Base-by-base conservation (phyloP, 2,329 filamentous ascomycete genomes). In the Thermothelomyces thermophilus region DNA sequence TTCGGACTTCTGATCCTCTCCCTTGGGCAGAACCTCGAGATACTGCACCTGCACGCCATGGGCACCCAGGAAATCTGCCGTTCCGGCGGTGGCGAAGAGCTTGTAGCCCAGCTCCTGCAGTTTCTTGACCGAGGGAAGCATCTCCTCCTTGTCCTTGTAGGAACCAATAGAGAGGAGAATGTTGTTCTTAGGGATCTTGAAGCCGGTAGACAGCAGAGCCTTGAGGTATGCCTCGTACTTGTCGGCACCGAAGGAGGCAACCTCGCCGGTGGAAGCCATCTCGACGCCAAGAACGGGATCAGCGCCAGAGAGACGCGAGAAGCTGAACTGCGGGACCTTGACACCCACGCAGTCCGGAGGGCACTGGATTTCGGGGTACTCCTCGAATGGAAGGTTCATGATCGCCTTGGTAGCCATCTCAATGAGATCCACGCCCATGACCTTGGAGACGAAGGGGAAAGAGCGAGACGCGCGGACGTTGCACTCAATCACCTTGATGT, bases 401-500 rank as follows among this genome's bases (percentile, higher is more conserved):
- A 97, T 97, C 14, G 91, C 91, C 74, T 94, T 95, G 60, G 93
- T 97, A 24, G 93, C 93, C 88, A 98, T 90, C 74, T 96, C 91
- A 58, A 98, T 96, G 56, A 98, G 77, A 65, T 98, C 91, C 46
- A 96, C 87, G 45, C 90, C 90, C 88, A 95, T 97, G 59, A 95
- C 89, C 76, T 98, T 98, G 57, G 90, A 96, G 14, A 97, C 90
- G 65, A 98, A 98, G 54, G 93, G 93, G 77, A 96, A 96, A 0
- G 91, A 97, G 58, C 93, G 82, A 40, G 93, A 96, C 14, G 93
- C 93, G 56, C 93, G 85, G 53, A 97, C 93, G 63, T 98, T 98
- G 72, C 93, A 97, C 73, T 98, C 93, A 57, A 98, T 98, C 58
- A 98, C 93, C 76, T 97, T 97, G 76, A 98, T 97, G 59, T 97